A percentile compares a stretch with the other conserved stretches of the same genome.
phyloP scores from a whole-genome alignment of 2,329 filamentous ascomycete genomes.

The Acrocalymma vagum region DNA sequence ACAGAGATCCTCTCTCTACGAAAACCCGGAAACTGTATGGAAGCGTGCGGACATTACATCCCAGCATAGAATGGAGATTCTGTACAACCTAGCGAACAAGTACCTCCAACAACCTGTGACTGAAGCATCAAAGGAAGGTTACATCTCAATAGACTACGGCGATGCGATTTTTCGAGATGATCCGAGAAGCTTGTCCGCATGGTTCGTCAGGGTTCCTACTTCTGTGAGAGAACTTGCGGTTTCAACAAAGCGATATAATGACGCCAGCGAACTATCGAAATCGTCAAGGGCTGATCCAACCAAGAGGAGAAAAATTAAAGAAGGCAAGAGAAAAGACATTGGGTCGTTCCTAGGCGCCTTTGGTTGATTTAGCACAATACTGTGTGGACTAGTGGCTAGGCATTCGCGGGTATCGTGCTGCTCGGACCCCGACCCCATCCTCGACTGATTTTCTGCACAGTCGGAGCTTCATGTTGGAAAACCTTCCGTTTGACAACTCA shows the following conservation, averaged over 20 bases:
- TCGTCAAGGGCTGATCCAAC: constrained; percentile 1
- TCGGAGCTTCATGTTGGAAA: too few relatives aligned
- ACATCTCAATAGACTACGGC: constrained; percentile 8
- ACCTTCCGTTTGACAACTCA: too few relatives aligned
- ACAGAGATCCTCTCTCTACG: not conserved
- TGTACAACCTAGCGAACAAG: constrained; percentile 16
- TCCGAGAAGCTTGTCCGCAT: constrained; percentile 4
- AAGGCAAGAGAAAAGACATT: constrained; percentile 27
- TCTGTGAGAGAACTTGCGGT: not conserved
- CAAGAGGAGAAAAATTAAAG: constrained; percentile 32
- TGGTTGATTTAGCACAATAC: too few relatives aligned
- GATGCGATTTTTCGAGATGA: not conserved
- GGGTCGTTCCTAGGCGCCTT: constrained; percentile 30
- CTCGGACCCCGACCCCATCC: too few relatives aligned
- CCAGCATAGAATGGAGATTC: constrained; percentile 17
- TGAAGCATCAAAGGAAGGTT: not conserved
- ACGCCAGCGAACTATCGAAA: not conserved
- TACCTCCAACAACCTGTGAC: not conserved
- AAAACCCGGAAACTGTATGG: constrained; percentile 13
- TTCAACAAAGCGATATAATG: constrained; percentile 1
- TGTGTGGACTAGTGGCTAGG: too few relatives aligned
- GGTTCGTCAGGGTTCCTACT: constrained; percentile 15
- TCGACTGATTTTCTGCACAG: too few relatives aligned
- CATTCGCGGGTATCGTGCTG: too few relatives aligned
- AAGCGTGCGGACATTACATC: constrained; percentile 7